Percentiles rank a stretch among this genome's conserved stretches.
Conservation (phyloP, 208 protist species). For the Endotrypanum monterogeii region DNA sequence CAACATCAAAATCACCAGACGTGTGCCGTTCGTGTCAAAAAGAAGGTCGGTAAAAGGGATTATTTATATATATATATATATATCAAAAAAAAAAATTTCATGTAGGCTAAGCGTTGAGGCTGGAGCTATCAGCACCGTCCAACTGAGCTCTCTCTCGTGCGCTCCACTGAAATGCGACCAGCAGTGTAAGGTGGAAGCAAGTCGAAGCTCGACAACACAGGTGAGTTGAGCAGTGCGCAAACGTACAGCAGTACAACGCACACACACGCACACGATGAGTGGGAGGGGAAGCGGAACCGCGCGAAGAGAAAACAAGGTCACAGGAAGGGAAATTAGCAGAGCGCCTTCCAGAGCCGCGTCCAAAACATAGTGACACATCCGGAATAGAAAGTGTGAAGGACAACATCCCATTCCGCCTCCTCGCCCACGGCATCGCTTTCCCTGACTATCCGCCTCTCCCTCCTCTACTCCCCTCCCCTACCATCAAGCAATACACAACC, state of each 20-base stretch:
- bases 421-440: neutral
- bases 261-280: neutral
- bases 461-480: neutral
- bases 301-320: too few species aligned
- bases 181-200: neutral
- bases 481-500: neutral
- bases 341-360: neutral
- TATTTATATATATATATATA: too few species aligned
- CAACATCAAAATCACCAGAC: neutral
- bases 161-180: too few species aligned
- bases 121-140: neutral
- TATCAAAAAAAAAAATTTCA: neutral
- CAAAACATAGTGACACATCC: neutral
- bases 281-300: neutral
- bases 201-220: neutral
- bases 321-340: neutral
- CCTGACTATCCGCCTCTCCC: too few species aligned
- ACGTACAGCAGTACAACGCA: neutral
- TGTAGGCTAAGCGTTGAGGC: neutral
- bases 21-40: neutral
- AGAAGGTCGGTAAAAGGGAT: neutral
- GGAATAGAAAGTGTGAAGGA: neutral
- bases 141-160: neutral
- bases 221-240: neutral
- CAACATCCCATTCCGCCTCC: neutral